Conservation (phyloP, 495 filamentous ascomycete species). For the Melanomma pulvis-pyrius region DNA sequence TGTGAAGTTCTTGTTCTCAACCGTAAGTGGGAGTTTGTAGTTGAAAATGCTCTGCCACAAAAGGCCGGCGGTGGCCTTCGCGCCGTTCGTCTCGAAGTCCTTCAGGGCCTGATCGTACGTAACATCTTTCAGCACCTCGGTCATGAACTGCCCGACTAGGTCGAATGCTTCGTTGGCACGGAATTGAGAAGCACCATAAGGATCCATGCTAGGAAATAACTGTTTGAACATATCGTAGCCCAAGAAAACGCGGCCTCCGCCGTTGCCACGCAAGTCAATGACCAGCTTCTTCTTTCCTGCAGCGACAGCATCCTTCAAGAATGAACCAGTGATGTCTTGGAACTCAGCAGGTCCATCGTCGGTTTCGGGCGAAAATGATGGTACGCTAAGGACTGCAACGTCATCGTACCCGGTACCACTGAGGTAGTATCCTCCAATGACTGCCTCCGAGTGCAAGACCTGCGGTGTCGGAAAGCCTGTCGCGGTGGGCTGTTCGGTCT, state of each 20-base stretch:
- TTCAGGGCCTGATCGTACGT: conserved; percentile 24
- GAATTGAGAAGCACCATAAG: conserved; percentile 32
- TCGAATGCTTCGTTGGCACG: conserved; percentile 34
- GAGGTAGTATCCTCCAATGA: conserved; percentile 38
- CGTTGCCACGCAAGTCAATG: conserved; percentile 36
- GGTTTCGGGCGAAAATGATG: conserved; percentile 24
- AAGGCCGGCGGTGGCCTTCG: neutral
- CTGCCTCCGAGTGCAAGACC: conserved; percentile 10
- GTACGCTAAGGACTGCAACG: conserved; percentile 38
- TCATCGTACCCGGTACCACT: conserved; percentile 35
- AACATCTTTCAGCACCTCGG: neutral
- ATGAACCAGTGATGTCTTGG: conserved; percentile 29
- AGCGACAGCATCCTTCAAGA: conserved; percentile 22
- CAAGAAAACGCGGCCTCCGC: conserved; percentile 30
- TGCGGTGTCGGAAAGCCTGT: conserved; percentile 29
- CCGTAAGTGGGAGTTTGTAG: conserved; percentile 14
- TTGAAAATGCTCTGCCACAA: conserved; percentile 33
- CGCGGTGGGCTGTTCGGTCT: conserved; percentile 3
- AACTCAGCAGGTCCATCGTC: conserved; percentile 18
- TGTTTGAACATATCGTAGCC: conserved; percentile 40
- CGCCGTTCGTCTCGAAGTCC: conserved; percentile 11
- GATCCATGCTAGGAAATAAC: conserved; percentile 31
- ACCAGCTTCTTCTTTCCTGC: conserved; percentile 35
- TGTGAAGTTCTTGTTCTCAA: conserved; percentile 32
- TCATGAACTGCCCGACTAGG: conserved; percentile 11